Evolutionary conservation across 139 green algal genomes (phyloP), one percentile per base, ranked within the genome.

Genomic region (Nannochloris sp.): DNA sequence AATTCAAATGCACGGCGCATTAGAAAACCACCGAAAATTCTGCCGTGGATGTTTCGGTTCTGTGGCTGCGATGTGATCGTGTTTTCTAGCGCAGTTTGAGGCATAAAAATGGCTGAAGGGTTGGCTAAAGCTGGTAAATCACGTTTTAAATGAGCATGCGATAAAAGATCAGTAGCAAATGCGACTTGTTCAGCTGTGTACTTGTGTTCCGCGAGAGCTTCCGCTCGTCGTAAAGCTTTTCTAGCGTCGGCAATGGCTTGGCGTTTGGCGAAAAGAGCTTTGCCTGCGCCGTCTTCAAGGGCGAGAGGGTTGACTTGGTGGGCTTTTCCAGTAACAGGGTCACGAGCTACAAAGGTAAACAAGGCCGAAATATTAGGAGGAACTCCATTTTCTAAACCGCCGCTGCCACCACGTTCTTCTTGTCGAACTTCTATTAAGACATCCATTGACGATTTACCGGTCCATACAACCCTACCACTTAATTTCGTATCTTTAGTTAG

Each of bases 1-100:
- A 96, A 73, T 75, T 96, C 89, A 74, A 85, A 96, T 0, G 89
- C 89, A 1, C 86, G 79, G 62, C 88, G 67, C 85, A 95, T 92
- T 6, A 95, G 75, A 59, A 95, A 94, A 33, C 88, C 88, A 0
- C 88, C 88, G 65, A 95, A 95, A 7, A 95, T 76, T 35, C 86
- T 77, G 29, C 83, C 74, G 36, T 84, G 71, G 34, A 88, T 80
- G 67, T 92, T 92, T 14, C 83, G 70, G 48, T 92, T 77, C 80
- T 95, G 88, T 48, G 87, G 88, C 79, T 91, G 82, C 69, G 81
- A 90, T 10, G 82, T 78, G 58, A 95, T 85, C 23, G 76, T 77
- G 73, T 93, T 92, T 9, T 83, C 67, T 39, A 84, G 65, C 15
- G 33, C 51, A 9, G 85, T 91, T 37, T 73, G 61, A 1, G 66